Base-by-base conservation (phyloP, 23 red algal genomes). In the Gracilaria domingensis region DNA sequence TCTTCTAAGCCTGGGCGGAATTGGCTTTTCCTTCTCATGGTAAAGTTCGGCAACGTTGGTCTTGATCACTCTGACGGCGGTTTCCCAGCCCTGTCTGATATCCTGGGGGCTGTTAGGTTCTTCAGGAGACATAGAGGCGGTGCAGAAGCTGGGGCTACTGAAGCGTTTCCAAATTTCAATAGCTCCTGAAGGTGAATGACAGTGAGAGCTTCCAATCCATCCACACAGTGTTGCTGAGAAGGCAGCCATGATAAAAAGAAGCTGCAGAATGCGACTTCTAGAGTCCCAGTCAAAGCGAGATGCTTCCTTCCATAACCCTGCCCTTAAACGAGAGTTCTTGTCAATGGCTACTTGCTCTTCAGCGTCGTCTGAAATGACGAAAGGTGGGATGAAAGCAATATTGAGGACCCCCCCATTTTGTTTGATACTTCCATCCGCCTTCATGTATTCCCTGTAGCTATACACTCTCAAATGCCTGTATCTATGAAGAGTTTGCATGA, bases 401-500 rank as follows among this genome's bases (percentile, higher is more conserved):
- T 77, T 77, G 72, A 77, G 72, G 1, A 77, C 72, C 14, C 72
- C 72, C 29, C 72, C 72, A 50, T 77, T 77, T 50, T 77, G 72
- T 50, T 77, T 77, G 72, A 77, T 77, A 30, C 72, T 77, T 77
- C 72, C 72, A 34, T 77, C 72, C 17, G 72, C 72, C 72, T 77
- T 77, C 72, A 77, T 77, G 72, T 49, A 77, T 30, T 77, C 72
- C 72, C 72, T 77, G 72, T 77, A 77, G 34, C 72, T 77, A 30
- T 77, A 77, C 13, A 77, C 72, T 50, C 72, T 77, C 38, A 77
- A 30, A 30, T 77, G 72, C 39, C 72, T 77, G 26, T 77, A 77
- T 37, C 72, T 77, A 34, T 77, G 72, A 1, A 77, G 42, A 50
- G 72, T 77, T 50, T 77, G 72, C 72, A 77, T 77, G 40, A 77